These are phyloP conservation scores for Kuraishia cidri DNA, from an alignment of 805 yeast species.

Conservation along the genomic window DNA sequence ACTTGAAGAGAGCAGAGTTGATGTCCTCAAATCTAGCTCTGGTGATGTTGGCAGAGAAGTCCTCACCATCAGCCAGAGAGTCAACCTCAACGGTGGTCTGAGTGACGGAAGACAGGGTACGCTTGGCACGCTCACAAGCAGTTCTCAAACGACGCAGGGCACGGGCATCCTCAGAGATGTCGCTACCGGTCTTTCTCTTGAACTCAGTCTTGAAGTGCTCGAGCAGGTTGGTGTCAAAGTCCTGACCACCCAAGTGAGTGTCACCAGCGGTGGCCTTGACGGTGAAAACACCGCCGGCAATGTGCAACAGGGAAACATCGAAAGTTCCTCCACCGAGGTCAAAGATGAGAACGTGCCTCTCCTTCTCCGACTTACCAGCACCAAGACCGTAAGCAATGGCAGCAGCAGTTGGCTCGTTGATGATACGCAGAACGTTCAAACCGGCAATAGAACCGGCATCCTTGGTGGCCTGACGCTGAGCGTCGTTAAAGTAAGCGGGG, in stretches of 20 bases:
- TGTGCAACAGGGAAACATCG: conserved; percentile 89
- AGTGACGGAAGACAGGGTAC: conserved; percentile 93
- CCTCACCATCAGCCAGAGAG: conserved; percentile 92
- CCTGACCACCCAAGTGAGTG: conserved; percentile 99
- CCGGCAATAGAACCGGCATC: conserved; percentile 80
- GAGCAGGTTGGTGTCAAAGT: conserved; percentile 92
- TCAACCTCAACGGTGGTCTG: conserved; percentile 96
- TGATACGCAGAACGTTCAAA: conserved; percentile 68
- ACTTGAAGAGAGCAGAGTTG: conserved; percentile 87
- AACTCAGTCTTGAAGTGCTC: conserved; percentile 90
- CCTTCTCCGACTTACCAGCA: conserved; percentile 74
- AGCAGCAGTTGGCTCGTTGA: conserved; percentile 89
- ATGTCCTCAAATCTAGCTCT: conserved; percentile 98
- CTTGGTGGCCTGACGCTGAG: conserved; percentile 77
- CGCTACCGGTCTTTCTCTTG: conserved; percentile 86
- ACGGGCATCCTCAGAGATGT: conserved; percentile 85
- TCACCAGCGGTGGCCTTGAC: conserved; percentile 99
- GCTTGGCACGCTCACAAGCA: conserved; percentile 98
- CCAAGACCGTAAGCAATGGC: conserved; percentile 99
- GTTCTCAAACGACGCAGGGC: conserved; percentile 98
- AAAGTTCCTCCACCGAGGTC: conserved; percentile 99
- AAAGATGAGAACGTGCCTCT: conserved; percentile 85
- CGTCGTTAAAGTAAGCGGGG: conserved; percentile 75
- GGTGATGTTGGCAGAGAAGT: conserved; percentile 86
- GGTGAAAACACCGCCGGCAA: conserved; percentile 94